phyloP scores from a whole-genome alignment of 1,284 basidiomycete species.

The Paramarasmius palmivorus region DNA sequence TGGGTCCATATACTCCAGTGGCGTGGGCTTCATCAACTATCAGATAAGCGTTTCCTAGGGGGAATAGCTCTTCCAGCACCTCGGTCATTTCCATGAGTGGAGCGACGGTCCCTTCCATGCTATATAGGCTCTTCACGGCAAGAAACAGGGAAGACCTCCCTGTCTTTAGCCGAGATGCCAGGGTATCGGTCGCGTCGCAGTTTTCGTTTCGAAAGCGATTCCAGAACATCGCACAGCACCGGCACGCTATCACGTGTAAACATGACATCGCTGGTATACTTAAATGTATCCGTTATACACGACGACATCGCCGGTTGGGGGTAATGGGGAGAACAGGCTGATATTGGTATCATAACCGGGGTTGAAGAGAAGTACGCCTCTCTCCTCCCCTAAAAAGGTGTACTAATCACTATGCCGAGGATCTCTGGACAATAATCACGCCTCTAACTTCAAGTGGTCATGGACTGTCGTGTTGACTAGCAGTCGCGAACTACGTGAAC shows the following conservation, averaged over 20 bases:
- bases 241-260: slow-evolving; percentile 78
- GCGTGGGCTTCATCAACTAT: slow-evolving; percentile 77
- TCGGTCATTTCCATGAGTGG: no score
- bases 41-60: slow-evolving; percentile 49
- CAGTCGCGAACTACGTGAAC: slow-evolving; percentile 88
- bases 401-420: no score
- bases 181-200: no score
- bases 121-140: slow-evolving; percentile 91
- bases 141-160: slow-evolving; percentile 50
- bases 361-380: slow-evolving; percentile 81
- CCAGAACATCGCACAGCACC: slow-evolving; percentile 36
- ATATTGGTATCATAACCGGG: slow-evolving; percentile 95
- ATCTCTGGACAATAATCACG: no score
- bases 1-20: slow-evolving; percentile 62
- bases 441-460: slow-evolving; percentile 68
- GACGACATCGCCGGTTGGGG: slow-evolving; percentile 78
- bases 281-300: slow-evolving; percentile 86
- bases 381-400: slow-evolving; percentile 49
- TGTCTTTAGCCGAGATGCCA: slow-evolving; percentile 27
- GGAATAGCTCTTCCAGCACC: slow-evolving; percentile 27
- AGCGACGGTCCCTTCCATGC: no score
- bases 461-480: slow-evolving; percentile 82
- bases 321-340: slow-evolving; percentile 83
- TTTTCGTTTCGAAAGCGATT: neutral
- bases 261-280: slow-evolving; percentile 30